Conservation (phyloP, 2,329 filamentous ascomycete species). For the Dothideomycetes sp. region DNA sequence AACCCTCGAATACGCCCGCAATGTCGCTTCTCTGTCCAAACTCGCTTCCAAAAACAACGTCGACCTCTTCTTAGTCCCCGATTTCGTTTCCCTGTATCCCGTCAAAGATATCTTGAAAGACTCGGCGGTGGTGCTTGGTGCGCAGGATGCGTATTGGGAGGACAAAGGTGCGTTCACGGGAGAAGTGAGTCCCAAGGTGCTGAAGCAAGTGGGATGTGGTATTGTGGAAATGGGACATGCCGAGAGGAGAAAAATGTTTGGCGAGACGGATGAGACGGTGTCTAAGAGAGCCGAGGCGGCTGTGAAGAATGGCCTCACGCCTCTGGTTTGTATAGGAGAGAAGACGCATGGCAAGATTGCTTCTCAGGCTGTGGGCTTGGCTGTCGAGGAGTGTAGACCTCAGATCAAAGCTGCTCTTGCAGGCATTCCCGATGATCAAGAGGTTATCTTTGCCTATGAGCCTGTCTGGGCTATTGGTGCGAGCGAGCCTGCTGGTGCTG, state of each 20-base stretch:
- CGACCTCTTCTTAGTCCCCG: constrained; percentile 69
- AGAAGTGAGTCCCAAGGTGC: constrained; percentile 60
- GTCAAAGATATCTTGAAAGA: constrained; percentile 41
- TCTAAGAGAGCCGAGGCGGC: constrained; percentile 62
- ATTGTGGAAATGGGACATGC: constrained; percentile 77
- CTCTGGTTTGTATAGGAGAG: constrained; percentile 76
- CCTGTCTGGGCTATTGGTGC: constrained; percentile 85
- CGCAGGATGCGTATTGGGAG: constrained; percentile 66
- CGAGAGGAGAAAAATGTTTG: constrained; percentile 62
- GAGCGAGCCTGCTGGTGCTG: constrained; percentile 57
- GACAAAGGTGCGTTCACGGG: constrained; percentile 67
- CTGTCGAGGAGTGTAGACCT: constrained; percentile 55
- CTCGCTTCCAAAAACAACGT: constrained; percentile 48
- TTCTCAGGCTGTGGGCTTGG: constrained; percentile 45
- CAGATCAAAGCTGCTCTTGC: constrained; percentile 58
- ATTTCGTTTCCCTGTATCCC: constrained; percentile 59
- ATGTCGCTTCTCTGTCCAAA: constrained; percentile 35
- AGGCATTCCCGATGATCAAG: constrained; percentile 51
- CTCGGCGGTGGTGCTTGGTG: constrained; percentile 55
- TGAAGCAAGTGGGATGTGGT: constrained; percentile 58
- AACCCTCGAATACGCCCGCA: constrained; percentile 44
- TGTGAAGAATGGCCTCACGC: constrained; percentile 60
- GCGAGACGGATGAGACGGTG: constrained; percentile 61
- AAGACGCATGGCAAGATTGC: constrained; percentile 39
- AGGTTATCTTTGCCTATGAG: constrained; percentile 75